These are phyloP conservation scores for Boletus edulis DNA, from an alignment of 768 basidiomycete species.

Conservation along the genomic window DNA sequence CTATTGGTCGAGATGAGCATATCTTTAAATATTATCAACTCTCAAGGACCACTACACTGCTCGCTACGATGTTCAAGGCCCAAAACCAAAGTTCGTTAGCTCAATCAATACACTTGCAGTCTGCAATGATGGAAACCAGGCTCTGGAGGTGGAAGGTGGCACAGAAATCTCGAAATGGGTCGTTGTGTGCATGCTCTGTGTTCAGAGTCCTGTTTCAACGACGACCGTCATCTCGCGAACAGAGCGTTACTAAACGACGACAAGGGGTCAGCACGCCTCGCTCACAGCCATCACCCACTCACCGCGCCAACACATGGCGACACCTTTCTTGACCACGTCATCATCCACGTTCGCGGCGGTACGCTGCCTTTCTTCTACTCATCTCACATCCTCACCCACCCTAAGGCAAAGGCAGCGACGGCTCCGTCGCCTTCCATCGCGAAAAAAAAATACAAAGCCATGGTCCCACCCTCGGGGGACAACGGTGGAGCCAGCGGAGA, in stretches of 20 bases:
- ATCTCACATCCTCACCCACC: not conserved
- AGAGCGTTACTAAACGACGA: constrained; percentile 74
- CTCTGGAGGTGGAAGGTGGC: no score
- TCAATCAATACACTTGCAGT: no score
- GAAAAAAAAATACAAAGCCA: constrained; percentile 77
- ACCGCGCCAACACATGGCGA: constrained; percentile 50
- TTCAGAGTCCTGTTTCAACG: not conserved
- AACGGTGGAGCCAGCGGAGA: constrained; percentile 88
- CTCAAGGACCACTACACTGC: no score
- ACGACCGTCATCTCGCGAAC: constrained; percentile 26
- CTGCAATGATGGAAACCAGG: no score
- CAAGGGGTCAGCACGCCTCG: constrained; percentile 50
- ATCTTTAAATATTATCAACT: no score
- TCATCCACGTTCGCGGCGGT: constrained; percentile 80
- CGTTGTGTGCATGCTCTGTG: not conserved
- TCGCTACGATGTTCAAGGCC: no score
- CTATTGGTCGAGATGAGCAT: no score
- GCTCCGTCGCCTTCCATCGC: constrained; percentile 90
- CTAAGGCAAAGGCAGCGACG: constrained; percentile 82
- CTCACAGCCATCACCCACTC: not conserved
- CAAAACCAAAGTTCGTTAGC: no score
- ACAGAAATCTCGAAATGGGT: no score
- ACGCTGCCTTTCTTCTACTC: constrained; percentile 14
- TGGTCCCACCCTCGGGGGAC: constrained; percentile 90
- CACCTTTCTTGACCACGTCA: constrained; percentile 77